Conservation (phyloP, 805 yeast species). For the Starmera pachycereana region DNA sequence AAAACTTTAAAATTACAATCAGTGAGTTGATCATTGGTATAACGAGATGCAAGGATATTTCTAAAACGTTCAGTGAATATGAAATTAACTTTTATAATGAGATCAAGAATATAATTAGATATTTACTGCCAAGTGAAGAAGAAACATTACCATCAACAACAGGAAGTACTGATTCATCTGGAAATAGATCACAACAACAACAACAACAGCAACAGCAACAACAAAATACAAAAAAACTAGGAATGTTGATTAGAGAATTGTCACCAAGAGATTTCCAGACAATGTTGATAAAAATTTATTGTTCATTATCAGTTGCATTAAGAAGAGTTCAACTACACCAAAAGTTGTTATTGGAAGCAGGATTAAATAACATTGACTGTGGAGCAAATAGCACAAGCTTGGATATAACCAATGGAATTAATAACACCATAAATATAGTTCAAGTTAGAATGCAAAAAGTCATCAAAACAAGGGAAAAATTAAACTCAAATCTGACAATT, state of each 20-base stretch:
- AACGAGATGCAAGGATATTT: constrained; percentile 48
- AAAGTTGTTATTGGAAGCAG: constrained; percentile 63
- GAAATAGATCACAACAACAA: constrained; percentile 4
- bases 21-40: constrained; percentile 42
- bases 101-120: constrained; percentile 60
- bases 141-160: constrained; percentile 8
- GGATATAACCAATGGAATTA: constrained; percentile 58
- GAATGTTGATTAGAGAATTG: constrained; percentile 47
- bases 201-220: no score
- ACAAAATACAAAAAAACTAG: constrained; percentile 19
- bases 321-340: constrained; percentile 71
- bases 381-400: constrained; percentile 38
- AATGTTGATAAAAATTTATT: constrained; percentile 52
- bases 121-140: constrained; percentile 46
- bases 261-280: constrained; percentile 66
- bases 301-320: constrained; percentile 60
- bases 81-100: constrained; percentile 63
- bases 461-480: constrained; percentile 65
- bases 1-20: constrained; percentile 32
- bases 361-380: constrained; percentile 35
- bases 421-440: constrained; percentile 56
- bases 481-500: constrained; percentile 45
- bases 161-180: constrained; percentile 3
- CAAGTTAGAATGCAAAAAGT: constrained; percentile 74
- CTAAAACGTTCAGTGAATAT: constrained; percentile 51